Evolutionary conservation across 2,329 filamentous ascomycete species (phyloP), one percentile per base, ranked within the genome.

Genomic region (Dactylonectria macrodidyma): DNA sequence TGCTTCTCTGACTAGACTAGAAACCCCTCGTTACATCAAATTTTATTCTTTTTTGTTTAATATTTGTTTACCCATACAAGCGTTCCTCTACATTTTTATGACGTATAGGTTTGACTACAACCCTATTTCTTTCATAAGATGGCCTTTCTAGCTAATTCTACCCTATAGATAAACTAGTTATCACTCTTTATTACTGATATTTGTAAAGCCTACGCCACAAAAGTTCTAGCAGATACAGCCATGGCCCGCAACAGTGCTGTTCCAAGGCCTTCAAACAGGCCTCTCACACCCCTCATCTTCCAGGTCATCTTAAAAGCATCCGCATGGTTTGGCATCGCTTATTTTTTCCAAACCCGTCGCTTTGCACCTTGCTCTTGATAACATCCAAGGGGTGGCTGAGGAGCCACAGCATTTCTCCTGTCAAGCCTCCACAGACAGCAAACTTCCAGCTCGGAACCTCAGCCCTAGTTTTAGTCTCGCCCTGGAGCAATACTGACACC

Each of bases 351-450:
- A 63, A 55, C 12, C 59, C 48, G n/a, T 66, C 59, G 5, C 47
- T 63, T 6, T 66, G 59, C 59, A 66, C 63, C 47, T 66, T 66
- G 38, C 54, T 66, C 48, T 66, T 66, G 19, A 66, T 66, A 6
- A 66, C 59, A 11, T 66, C 65, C 7, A 66, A 9, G 5, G 59
- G 59, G 19, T 66, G 34, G 2, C 47, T 63, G 26, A 63, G 8
- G 2, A 59, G 38, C 65, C 54, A 63, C 19, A 66, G 26, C 1
- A 66, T 19, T 47, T 66, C 65, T 4, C 65, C 59, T 1, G 54
- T 59, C 7, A 66, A 16, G 3, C 65, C 59, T 12, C 59, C 64
- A 9, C 59, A 66, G 16, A 54, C 10, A 9, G 59, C 59, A 34
- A 66, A 62, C 4, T 66, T 66, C 64, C 64, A 66, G 12, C 64